These are phyloP conservation scores for Cercospora beticola DNA, from an alignment of 2,329 filamentous ascomycete species.

Conservation along the genomic window DNA sequence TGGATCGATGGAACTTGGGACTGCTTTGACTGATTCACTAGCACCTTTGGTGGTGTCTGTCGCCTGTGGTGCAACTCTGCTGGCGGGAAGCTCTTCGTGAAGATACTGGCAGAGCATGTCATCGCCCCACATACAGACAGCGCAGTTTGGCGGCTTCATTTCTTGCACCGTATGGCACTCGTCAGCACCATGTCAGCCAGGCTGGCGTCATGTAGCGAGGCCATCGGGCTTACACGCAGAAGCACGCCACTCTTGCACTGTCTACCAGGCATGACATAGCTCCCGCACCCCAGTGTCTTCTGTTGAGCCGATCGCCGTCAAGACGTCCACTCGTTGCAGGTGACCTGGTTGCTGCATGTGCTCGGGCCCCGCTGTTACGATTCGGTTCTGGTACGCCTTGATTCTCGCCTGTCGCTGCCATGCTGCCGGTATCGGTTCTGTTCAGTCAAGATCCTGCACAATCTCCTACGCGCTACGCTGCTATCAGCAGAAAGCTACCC, in stretches of 20 bases:
- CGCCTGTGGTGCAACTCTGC: constrained; percentile 7
- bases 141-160: constrained; percentile 35
- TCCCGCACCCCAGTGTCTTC: constrained; percentile 31
- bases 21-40: constrained; percentile 30
- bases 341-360: constrained; percentile 30
- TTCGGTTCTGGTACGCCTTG: constrained; percentile 30
- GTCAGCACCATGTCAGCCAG: constrained; percentile 54
- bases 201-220: constrained; percentile 53
- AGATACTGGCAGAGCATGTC: constrained; percentile 26
- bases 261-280: constrained; percentile 31
- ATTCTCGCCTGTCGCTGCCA: constrained; percentile 8
- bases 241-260: constrained; percentile 39
- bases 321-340: constrained; percentile 27
- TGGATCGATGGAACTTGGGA: constrained; percentile 31
- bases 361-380: constrained; percentile 20
- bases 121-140: constrained; percentile 49
- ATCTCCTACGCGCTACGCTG: constrained; percentile 48
- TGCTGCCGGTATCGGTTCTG: constrained; percentile 1
- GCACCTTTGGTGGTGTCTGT: constrained; percentile 38
- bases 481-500: constrained; percentile 41
- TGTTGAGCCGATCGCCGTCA: constrained; percentile 16
- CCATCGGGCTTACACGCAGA: constrained; percentile 47
- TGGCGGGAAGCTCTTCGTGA: constrained; percentile 13
- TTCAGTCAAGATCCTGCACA: constrained; percentile 50
- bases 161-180: constrained; percentile 49